Percentiles rank a stretch among this genome's conserved stretches.
Evolutionary conservation across 306 rosid genomes (phyloP).

Genomic region (Hippophae gyantsensis): DNA sequence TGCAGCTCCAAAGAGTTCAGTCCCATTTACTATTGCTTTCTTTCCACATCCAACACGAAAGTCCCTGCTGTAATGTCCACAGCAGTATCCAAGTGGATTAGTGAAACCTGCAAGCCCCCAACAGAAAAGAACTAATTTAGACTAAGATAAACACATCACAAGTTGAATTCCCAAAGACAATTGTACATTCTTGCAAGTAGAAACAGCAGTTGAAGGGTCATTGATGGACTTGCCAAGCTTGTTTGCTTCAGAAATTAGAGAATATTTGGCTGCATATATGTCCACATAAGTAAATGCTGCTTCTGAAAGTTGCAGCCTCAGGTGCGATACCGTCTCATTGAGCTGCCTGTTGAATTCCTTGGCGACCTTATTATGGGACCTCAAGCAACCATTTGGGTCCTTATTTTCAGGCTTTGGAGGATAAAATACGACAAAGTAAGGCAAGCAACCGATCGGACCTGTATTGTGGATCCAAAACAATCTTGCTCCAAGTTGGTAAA

Average conservation of each 20-base stretch:
- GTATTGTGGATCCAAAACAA: slow-evolving; percentile 23
- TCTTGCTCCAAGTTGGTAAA: slow-evolving; percentile 23
- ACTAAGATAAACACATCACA: background rate
- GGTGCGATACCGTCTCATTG: slow-evolving; percentile 7
- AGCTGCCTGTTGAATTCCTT: slow-evolving; percentile 22
- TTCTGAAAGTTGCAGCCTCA: slow-evolving; percentile 5
- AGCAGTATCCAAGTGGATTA: slow-evolving; percentile 21
- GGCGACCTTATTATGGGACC: slow-evolving; percentile 20
- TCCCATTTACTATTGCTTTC: slow-evolving; percentile 11
- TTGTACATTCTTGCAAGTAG: background rate
- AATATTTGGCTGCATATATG: slow-evolving; percentile 20
- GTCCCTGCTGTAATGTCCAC: slow-evolving; percentile 15
- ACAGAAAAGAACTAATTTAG: background rate
- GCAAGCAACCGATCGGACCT: slow-evolving; percentile 26
- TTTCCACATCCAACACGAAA: slow-evolving; percentile 14
- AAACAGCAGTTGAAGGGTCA: background rate
- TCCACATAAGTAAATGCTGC: slow-evolving; percentile 20
- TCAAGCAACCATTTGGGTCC: slow-evolving; percentile 19
- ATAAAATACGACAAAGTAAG: slow-evolving; percentile 6
- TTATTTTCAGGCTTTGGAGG: slow-evolving; percentile 13
- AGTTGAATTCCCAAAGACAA: background rate
- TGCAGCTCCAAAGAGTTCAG: slow-evolving; percentile 10
- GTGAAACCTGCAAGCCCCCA: slow-evolving; percentile 14
- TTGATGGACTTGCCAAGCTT: slow-evolving; percentile 15
- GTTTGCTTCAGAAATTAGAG: slow-evolving; percentile 19